These are phyloP conservation scores for Nephelium lappaceum DNA, from an alignment of 345 rosid genomes.

Conservation along the genomic window DNA sequence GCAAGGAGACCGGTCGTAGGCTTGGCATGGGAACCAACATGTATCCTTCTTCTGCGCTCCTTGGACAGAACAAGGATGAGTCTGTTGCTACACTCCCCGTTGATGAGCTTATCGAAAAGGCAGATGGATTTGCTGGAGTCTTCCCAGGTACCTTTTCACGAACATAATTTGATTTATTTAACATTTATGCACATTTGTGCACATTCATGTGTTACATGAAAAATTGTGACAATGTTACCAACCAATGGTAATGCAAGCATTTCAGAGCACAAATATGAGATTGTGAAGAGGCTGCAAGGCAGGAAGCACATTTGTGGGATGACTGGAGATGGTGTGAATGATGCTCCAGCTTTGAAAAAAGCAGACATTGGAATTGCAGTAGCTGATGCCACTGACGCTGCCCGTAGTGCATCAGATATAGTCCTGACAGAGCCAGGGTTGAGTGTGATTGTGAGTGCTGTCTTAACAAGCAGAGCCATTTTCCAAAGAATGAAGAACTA, in stretches of 20 bases:
- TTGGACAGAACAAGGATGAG: constrained; percentile 66
- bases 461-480: constrained; percentile 89
- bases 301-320: constrained; percentile 94
- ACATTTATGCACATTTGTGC: neutral
- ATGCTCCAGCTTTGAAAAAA: constrained; percentile 92
- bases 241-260: constrained; percentile 14
- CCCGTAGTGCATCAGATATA: constrained; percentile 88
- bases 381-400: constrained; percentile 98
- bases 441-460: constrained; percentile 94
- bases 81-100: constrained; percentile 54
- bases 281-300: constrained; percentile 82
- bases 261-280: constrained; percentile 91
- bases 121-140: constrained; percentile 96
- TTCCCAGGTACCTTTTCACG: constrained; percentile 63
- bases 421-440: constrained; percentile 94
- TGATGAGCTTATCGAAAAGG: constrained; percentile 92
- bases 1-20: constrained; percentile 92
- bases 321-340: constrained; percentile 99
- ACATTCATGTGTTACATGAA: neutral
- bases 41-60: constrained; percentile 94
- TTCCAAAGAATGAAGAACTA: constrained; percentile 98
- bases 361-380: constrained; percentile 98
- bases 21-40: constrained; percentile 97
- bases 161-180: neutral
- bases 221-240: constrained; percentile 6